Conservation (phyloP, 2,329 filamentous ascomycete genomes). For the Colletotrichum brevisporum region DNA sequence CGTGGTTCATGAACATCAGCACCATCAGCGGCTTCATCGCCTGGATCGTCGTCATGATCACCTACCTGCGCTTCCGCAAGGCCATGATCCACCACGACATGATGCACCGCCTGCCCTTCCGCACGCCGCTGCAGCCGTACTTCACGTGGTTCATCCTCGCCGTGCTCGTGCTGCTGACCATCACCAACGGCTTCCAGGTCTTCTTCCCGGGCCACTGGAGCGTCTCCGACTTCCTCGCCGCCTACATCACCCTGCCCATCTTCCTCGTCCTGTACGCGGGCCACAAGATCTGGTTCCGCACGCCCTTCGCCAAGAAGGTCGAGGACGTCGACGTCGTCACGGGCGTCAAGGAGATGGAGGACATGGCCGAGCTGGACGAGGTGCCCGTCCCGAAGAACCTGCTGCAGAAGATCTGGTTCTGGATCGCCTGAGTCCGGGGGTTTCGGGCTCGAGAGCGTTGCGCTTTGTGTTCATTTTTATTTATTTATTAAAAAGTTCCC, state of each 20-base stretch:
- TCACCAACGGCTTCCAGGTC: constrained; percentile 83
- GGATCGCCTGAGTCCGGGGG: constrained; percentile 59
- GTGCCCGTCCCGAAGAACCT: constrained; percentile 64
- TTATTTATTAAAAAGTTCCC: not conserved
- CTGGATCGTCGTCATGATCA: constrained; percentile 71
- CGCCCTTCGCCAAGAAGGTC: constrained; percentile 57
- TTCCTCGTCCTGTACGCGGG: constrained; percentile 73
- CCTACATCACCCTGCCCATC: constrained; percentile 74
- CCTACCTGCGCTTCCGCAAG: constrained; percentile 71
- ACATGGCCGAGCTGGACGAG: constrained; percentile 64
- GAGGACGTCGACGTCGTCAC: constrained; percentile 69
- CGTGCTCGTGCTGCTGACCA: constrained; percentile 71
- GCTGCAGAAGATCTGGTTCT: constrained; percentile 68
- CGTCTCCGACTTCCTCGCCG: constrained; percentile 73
- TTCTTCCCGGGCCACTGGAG: constrained; percentile 79
- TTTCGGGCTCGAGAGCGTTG: not conserved
- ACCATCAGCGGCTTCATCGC: constrained; percentile 73
- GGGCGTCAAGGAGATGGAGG: constrained; percentile 75
- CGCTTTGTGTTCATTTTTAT: too few relatives aligned
- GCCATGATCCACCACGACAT: constrained; percentile 69
- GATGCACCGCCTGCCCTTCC: constrained; percentile 65
- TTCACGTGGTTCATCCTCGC: constrained; percentile 73
- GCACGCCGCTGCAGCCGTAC: constrained; percentile 71
- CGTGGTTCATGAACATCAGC: constrained; percentile 80
- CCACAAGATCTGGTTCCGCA: constrained; percentile 69